Evolutionary conservation across 2,329 filamentous ascomycete species (phyloP).

Genomic region (Thelonectria olida): DNA sequence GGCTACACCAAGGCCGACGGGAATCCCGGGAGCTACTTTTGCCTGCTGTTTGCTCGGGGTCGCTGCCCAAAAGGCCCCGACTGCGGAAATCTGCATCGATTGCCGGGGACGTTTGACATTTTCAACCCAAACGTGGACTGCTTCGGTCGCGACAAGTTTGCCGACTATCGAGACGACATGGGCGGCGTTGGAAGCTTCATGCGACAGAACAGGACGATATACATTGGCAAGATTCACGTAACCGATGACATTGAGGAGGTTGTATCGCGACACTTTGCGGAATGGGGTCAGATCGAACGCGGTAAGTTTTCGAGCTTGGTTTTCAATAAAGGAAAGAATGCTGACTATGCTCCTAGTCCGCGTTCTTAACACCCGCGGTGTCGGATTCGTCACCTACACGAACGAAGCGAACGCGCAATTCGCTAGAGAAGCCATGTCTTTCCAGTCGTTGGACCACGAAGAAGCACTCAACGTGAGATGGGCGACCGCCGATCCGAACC

Average conservation of each 20-base stretch:
- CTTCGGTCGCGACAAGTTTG: constrained; percentile 86
- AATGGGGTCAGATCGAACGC: constrained; percentile 94
- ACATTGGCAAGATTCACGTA: constrained; percentile 92
- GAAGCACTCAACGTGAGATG: constrained; percentile 96
- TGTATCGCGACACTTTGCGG: constrained; percentile 91
- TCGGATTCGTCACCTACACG: constrained; percentile 93
- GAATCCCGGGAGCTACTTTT: constrained; percentile 86
- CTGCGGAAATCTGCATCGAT: constrained; percentile 91
- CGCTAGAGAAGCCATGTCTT: constrained; percentile 94
- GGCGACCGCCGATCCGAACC: constrained; percentile 97
- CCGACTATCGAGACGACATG: constrained; percentile 97
- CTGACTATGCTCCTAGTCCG: constrained; percentile 59
- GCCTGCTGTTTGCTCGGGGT: constrained; percentile 88
- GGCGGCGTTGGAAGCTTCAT: constrained; percentile 94
- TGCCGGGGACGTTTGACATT: constrained; percentile 87
- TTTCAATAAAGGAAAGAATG: constrained; percentile 13
- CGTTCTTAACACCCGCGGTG: constrained; percentile 87
- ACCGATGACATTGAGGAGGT: constrained; percentile 98
- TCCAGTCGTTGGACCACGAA: constrained; percentile 89
- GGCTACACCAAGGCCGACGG: constrained; percentile 83
- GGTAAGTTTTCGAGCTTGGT: constrained; percentile 49
- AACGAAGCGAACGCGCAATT: constrained; percentile 93
- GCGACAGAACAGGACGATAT: constrained; percentile 92
- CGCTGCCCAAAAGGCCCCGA: constrained; percentile 86
- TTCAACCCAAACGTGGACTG: constrained; percentile 96